phyloP scores from a whole-genome alignment of 2,329 filamentous ascomycete genomes.

The Pyrenophora teres region DNA sequence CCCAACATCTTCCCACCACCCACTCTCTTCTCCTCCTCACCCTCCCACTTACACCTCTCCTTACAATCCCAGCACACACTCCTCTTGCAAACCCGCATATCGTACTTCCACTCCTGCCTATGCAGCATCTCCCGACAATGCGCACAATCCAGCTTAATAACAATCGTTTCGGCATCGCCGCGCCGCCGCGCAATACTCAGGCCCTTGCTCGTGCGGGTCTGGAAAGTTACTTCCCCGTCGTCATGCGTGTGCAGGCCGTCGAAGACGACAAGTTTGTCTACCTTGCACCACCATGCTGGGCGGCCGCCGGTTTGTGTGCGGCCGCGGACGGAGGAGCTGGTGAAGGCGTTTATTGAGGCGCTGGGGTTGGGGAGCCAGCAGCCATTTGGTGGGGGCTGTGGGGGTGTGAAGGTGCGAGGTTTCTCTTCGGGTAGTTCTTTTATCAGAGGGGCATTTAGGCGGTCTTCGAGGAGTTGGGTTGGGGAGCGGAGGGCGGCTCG shows the following conservation, averaged over 20 bases:
- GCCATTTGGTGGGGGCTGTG: constrained; percentile 30
- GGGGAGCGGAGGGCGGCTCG: constrained; percentile 40
- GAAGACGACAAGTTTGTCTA: constrained; percentile 42
- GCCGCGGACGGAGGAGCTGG: constrained; percentile 35
- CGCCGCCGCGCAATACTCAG: constrained; percentile 36
- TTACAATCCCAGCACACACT: constrained; percentile 43
- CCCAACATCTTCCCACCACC: neutral
- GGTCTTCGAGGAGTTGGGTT: constrained; percentile 37
- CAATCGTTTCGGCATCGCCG: constrained; percentile 37
- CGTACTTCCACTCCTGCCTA: constrained; percentile 42
- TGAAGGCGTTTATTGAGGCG: constrained; percentile 27
- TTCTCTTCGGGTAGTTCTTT: constrained; percentile 25
- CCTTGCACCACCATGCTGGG: constrained; percentile 45
- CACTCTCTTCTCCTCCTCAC: neutral
- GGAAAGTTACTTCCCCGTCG: constrained; percentile 19
- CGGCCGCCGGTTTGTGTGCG: constrained; percentile 26
- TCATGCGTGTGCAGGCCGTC: constrained; percentile 29
- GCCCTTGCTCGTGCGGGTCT: constrained; percentile 38
- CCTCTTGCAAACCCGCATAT: constrained; percentile 39
- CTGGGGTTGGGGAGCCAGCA: constrained; percentile 39
- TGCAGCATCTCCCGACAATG: constrained; percentile 44
- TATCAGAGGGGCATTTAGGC: constrained; percentile 32
- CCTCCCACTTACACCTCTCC: constrained; percentile 41
- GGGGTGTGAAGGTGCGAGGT: constrained; percentile 33
- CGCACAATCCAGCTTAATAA: constrained; percentile 38